Conservation (phyloP, 1,284 basidiomycete genomes). For the Hemileccinum hortonii region DNA sequence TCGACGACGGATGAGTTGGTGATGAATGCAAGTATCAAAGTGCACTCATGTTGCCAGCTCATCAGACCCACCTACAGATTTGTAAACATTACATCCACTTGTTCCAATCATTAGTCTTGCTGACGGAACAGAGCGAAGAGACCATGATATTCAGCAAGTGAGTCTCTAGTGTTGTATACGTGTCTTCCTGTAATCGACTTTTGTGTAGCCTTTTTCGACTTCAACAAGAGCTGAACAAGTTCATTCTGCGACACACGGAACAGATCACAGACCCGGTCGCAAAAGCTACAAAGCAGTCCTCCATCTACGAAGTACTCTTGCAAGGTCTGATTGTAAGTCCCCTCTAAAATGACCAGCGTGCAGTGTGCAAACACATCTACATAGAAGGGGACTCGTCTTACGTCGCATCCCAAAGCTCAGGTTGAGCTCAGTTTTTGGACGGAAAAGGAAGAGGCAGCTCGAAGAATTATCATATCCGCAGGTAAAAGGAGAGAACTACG, state of each 20-base stretch:
- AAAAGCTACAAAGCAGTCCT: conserved; percentile 68
- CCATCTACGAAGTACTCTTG: conserved; percentile 74
- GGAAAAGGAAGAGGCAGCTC: conserved; percentile 54
- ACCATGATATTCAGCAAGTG: conserved; percentile 95
- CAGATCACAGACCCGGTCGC: conserved; percentile 63
- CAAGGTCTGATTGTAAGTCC: conserved; percentile 72
- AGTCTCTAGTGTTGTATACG: conserved; percentile 18
- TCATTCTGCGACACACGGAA: conserved; percentile 72
- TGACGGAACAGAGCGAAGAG: conserved; percentile 84
- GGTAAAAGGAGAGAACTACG: conserved; percentile 30
- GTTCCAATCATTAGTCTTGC: conserved; percentile 76
- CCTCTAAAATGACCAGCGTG: not conserved
- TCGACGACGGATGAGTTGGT: conserved; percentile 70
- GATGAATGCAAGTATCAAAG: conserved; percentile 47
- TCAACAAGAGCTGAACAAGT: conserved; percentile 77
- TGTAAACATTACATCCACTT: conserved; percentile 71
- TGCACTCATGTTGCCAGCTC: not conserved
- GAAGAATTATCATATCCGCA: conserved; percentile 51
- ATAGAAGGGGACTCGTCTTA: conserved; percentile 51
- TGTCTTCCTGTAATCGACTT: conserved; percentile 1
- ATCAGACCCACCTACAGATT: conserved; percentile 32
- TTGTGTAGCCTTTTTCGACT: conserved; percentile 73
- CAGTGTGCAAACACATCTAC: conserved; percentile 4
- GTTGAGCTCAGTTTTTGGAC: conserved; percentile 60
- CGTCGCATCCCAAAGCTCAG: conserved; percentile 57